Evolutionary conservation across 2,329 filamentous ascomycete genomes (phyloP), one percentile per base, ranked within the genome.

Genomic region (Monosporascus cannonballus): DNA sequence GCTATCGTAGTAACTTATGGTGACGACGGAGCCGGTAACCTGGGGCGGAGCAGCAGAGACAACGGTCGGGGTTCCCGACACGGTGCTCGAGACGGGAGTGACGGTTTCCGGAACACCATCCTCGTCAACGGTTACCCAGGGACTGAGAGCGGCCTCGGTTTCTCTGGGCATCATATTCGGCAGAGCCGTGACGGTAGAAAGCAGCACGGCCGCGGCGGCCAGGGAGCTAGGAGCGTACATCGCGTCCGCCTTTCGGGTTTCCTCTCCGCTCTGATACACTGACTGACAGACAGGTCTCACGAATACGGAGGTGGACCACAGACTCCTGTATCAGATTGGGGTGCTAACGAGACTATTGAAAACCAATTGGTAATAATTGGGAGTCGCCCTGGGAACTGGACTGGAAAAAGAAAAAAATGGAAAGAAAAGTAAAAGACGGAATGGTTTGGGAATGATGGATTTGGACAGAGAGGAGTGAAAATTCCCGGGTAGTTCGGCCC

Each of bases 91-190:
- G 14, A 73, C 67, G 14, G 79, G 79, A 11, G 79, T 81, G 54
- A 76, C 67, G 9, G 79, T 82, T 46, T 64, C 70, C 22, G 77
- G 72, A 36, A 66, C 67, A 59, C 75, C 76, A 44, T 76, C 69
- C 49, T 73, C 70, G 62, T 75, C 69, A 55, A 83, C 75, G 4
- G 70, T 72, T 47, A 82, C 75, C 80, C 80, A 83, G 36, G 74
- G 70, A 20, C 72, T 73, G 6, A 73, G 72, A 42, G 69, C 65
- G n/a, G 67, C 60, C 46, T 62, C 58, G n/a, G 59, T 60, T 25
- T 58, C 47, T 51, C 61, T 56, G 25, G 54, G 55, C 48, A 48
- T 54, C 41, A 60, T 22, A 34, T 66, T 63, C n/a, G 64, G 63
- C 22, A 59, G 48, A 15, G 64, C 63, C 25, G 57, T 56, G 14